Percentiles rank a stretch among this genome's conserved stretches.
Conservation (phyloP, 306 rosid species). For the Herpetospermum pedunculosum region DNA sequence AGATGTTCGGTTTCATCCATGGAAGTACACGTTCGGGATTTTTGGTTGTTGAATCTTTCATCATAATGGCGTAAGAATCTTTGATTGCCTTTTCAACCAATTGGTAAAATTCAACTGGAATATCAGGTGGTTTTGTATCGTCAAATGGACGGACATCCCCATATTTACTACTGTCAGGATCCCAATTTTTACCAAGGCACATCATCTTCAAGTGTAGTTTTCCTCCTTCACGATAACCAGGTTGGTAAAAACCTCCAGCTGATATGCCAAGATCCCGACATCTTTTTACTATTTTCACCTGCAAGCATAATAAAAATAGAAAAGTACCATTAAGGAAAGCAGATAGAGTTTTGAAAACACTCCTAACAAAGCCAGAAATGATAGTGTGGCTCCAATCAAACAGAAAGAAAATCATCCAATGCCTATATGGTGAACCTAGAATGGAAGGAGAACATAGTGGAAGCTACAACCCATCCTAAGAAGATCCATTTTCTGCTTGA, state of each 20-base stretch:
- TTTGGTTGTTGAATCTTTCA: slow-evolving; percentile 7
- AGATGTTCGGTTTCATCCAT: slow-evolving; percentile 38
- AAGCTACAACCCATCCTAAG: neutral
- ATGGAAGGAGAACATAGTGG: neutral
- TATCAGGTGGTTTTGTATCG: slow-evolving; percentile 33
- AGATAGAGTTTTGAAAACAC: neutral
- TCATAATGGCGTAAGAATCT: slow-evolving; percentile 21
- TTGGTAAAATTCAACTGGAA: slow-evolving; percentile 33
- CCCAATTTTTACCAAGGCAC: slow-evolving; percentile 90
- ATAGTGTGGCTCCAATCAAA: neutral
- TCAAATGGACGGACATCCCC: slow-evolving; percentile 36
- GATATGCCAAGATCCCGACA: slow-evolving; percentile 50
- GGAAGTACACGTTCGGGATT: slow-evolving; percentile 23
- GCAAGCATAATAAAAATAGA: neutral
- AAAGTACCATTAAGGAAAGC: neutral
- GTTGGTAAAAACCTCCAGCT: slow-evolving; percentile 74
- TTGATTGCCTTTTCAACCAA: slow-evolving; percentile 31
- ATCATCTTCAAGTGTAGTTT: slow-evolving; percentile 59
- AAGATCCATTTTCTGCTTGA: neutral
- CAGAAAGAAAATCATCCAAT: neutral
- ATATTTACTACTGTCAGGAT: slow-evolving; percentile 41
- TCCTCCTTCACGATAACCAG: slow-evolving; percentile 48
- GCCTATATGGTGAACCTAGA: neutral
- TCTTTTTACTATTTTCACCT: slow-evolving; percentile 36
- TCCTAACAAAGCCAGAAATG: neutral